Base-by-base conservation (phyloP, 495 filamentous ascomycete genomes). In the Pyrenula aspistea region DNA sequence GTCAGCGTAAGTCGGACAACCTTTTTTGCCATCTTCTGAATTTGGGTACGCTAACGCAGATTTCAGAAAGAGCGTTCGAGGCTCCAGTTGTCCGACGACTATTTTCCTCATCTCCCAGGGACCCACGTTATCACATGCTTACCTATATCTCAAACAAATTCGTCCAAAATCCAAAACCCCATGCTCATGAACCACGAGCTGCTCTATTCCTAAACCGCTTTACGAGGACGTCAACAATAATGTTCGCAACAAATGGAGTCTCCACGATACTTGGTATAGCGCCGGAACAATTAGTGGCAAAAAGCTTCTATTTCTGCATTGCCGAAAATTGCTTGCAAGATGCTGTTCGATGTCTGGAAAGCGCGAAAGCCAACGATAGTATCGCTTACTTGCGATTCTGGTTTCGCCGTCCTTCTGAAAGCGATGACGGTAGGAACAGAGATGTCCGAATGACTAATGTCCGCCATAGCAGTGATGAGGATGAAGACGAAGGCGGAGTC, bases 371-470 rank as follows among this genome's bases (percentile, higher is more conserved):
- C n/a, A 94, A 95, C 61, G 89, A 94, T 60, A 94, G 90, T 12
- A 94, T 95, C 61, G 89, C 90, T 12, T 95, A 95, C 62, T 75
- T 95, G 54, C 86, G 90, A n/a, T 95, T 95, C 64, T 88, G 82
- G 78, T 91, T 84, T 66, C 79, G 87, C 31, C 85, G 94, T 67
- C 89, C 89, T 24, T 42, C 31, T 42, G 8, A 42, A 15, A 75
- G 78, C 55, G 68, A 72, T 55, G 72, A 75, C 53, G 77, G 78
- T 21, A 20, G 19, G 22, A 55, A 62, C 51, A 54, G 52, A 25
- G 67, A 63, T 49, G 65, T 56, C 57, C 65, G 53, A 8, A 71
- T 67, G 51, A 65, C 69, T 47, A 65, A 74, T 53, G 68, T 64
- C 24, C 55, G 64, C 24, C 67, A 61, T 24, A 72, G 62, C 36